A percentile compares a stretch with the other conserved stretches of the same genome.
Evolutionary conservation across 2,329 filamentous ascomycete species (phyloP).

Genomic region (Ophiosphaerella narmari): DNA sequence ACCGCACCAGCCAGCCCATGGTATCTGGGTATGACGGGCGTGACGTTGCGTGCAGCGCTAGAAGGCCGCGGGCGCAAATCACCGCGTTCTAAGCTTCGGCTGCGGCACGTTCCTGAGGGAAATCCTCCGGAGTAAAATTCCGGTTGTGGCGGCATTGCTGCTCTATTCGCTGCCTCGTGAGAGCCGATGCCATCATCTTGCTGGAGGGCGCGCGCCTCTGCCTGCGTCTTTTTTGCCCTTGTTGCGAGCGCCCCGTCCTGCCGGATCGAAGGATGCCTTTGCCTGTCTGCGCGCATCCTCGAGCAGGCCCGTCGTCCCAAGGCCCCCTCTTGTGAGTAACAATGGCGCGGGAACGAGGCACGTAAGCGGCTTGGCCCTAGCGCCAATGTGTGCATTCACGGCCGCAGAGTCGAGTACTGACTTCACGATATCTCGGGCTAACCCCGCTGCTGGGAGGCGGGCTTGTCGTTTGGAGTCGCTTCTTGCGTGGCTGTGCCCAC

Average conservation of each 20-base stretch:
- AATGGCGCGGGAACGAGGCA: neutral
- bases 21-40: neutral
- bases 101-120: slow-evolving; percentile 12
- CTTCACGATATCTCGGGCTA: slow-evolving; percentile 6
- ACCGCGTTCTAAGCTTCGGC: neutral
- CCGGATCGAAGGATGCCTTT: too few species aligned
- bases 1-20: slow-evolving; percentile 4
- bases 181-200: slow-evolving; percentile 7
- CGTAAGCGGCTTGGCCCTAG: neutral
- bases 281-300: neutral
- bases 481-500: slow-evolving; percentile 16
- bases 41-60: slow-evolving; percentile 14
- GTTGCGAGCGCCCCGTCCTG: too few species aligned
- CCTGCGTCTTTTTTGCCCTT: neutral
- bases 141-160: slow-evolving; percentile 10
- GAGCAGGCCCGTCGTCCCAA: neutral
- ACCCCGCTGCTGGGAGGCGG: slow-evolving; percentile 2
- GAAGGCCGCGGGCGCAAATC: slow-evolving; percentile 4
- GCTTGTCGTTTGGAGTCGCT: slow-evolving; percentile 1
- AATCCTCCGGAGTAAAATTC: slow-evolving; percentile 4
- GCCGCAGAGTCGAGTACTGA: neutral
- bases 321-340: neutral
- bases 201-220: neutral
- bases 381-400: neutral
- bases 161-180: slow-evolving; percentile 1